Evolutionary conservation across 1,284 basidiomycete genomes (phyloP).

Genomic region (Melanopsichium pennsylvanicum): DNA sequence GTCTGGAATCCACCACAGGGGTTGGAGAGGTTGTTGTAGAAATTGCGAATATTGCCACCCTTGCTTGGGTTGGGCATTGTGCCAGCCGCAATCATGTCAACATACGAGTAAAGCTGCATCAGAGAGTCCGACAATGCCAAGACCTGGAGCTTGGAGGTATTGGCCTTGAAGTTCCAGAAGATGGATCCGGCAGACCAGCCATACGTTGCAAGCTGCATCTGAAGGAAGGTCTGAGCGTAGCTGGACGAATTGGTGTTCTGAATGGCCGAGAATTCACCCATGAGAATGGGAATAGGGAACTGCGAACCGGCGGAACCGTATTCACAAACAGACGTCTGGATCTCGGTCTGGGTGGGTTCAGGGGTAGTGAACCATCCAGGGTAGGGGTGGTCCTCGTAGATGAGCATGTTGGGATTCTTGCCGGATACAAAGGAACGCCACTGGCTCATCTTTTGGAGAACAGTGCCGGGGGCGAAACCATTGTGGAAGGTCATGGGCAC

Average conservation of each 20-base stretch:
- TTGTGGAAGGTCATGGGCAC: constrained; percentile 61
- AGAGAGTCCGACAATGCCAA: constrained; percentile 18
- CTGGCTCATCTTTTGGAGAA: constrained; percentile 30
- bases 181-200: constrained; percentile 61
- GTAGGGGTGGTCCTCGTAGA: constrained; percentile 63
- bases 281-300: constrained; percentile 52
- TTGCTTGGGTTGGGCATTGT: constrained; percentile 40
- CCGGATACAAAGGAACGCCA: constrained; percentile 52
- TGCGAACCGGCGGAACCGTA: constrained; percentile 24
- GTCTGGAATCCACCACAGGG: constrained; percentile 38
- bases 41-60: constrained; percentile 24
- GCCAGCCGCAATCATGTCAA: constrained; percentile 41
- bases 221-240: constrained; percentile 33
- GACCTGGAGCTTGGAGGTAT: constrained; percentile 31
- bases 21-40: constrained; percentile 26
- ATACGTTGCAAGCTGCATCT: constrained; percentile 58
- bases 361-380: constrained; percentile 57
- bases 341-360: constrained; percentile 21
- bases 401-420: constrained; percentile 57
- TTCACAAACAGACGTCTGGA: constrained; percentile 49
- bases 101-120: constrained; percentile 47
- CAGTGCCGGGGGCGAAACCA: constrained; percentile 42
- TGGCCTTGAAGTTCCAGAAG: constrained; percentile 61
- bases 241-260: constrained; percentile 28
- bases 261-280: constrained; percentile 57